Percentiles rank a stretch among this genome's conserved stretches.
These are phyloP conservation scores for Cladorrhinum samala DNA, from an alignment of 495 filamentous ascomycete species.

Conservation along the genomic window DNA sequence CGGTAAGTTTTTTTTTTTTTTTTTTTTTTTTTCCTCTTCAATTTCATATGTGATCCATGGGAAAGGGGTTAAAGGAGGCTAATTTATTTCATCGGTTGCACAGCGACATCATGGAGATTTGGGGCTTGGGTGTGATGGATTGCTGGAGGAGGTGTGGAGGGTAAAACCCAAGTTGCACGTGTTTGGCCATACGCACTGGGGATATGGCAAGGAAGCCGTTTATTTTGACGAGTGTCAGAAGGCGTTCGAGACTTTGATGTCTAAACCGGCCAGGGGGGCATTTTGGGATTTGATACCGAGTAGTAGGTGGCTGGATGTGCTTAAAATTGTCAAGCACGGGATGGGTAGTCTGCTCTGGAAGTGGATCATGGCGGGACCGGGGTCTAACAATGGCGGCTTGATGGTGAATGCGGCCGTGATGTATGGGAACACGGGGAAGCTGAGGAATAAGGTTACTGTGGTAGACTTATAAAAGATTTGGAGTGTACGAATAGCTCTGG, in stretches of 20 bases:
- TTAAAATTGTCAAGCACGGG: slow-evolving; percentile 57
- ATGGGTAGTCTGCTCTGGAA: slow-evolving; percentile 63
- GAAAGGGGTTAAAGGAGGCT: too few species aligned
- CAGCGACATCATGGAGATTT: slow-evolving; percentile 72
- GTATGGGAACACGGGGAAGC: slow-evolving; percentile 57
- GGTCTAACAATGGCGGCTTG: slow-evolving; percentile 54
- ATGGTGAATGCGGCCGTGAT: slow-evolving; percentile 77
- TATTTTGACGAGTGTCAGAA: slow-evolving; percentile 75
- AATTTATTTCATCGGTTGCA: slow-evolving; percentile 17
- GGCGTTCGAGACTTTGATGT: slow-evolving; percentile 62
- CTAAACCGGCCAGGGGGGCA: slow-evolving; percentile 40
- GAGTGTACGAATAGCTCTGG: background rate
- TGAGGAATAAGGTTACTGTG: slow-evolving; percentile 47
- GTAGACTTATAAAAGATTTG: slow-evolving; percentile 22
- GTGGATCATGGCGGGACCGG: slow-evolving; percentile 54
- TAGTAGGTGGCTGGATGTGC: slow-evolving; percentile 55
- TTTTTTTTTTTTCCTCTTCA: too few species aligned
- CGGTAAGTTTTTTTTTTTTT: slow-evolving; percentile 26
- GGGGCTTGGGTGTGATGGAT: slow-evolving; percentile 65
- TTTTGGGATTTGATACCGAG: slow-evolving; percentile 44
- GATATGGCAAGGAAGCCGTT: slow-evolving; percentile 56
- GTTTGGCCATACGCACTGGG: slow-evolving; percentile 83
- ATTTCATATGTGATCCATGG: too few species aligned
- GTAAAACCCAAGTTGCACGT: slow-evolving; percentile 76
- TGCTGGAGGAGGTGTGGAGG: slow-evolving; percentile 72